Evolutionary conservation across 2,329 filamentous ascomycete species (phyloP).

Genomic region (Fusarium sp.): DNA sequence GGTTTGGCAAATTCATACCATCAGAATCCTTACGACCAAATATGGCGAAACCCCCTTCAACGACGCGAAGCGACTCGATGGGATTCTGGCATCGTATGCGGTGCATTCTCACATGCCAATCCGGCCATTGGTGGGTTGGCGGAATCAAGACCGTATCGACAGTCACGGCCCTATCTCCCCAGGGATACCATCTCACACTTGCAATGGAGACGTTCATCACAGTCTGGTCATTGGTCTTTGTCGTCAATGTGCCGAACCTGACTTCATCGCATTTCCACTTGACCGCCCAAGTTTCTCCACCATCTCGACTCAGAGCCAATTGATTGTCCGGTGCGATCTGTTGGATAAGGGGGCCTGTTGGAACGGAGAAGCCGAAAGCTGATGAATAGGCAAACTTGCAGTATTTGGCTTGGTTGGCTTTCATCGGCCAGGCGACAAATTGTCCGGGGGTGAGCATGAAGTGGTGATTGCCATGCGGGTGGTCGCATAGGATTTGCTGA

Average conservation of each 20-base stretch:
- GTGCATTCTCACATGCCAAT: slow-evolving; percentile 51
- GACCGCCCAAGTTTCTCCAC: slow-evolving; percentile 48
- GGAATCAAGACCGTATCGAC: slow-evolving; percentile 49
- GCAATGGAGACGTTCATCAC: neutral
- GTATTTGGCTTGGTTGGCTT: slow-evolving; percentile 59
- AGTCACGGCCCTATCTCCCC: slow-evolving; percentile 45
- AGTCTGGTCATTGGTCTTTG: neutral
- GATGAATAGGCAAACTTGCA: slow-evolving; percentile 64
- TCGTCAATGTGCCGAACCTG: neutral
- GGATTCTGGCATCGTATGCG: neutral
- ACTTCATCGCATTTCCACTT: slow-evolving; percentile 46
- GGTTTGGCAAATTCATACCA: slow-evolving; percentile 7
- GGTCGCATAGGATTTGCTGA: slow-evolving; percentile 60
- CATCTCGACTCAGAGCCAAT: slow-evolving; percentile 49
- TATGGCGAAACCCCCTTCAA: slow-evolving; percentile 42
- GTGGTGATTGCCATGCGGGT: slow-evolving; percentile 52
- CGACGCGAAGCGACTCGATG: slow-evolving; percentile 10
- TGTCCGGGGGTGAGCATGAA: slow-evolving; percentile 58
- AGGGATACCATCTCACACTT: slow-evolving; percentile 41
- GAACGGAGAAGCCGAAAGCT: slow-evolving; percentile 59
- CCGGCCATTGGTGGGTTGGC: slow-evolving; percentile 50
- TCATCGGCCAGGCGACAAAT: slow-evolving; percentile 54
- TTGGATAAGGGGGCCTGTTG: slow-evolving; percentile 51
- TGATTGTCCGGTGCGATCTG: slow-evolving; percentile 53
- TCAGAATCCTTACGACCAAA: slow-evolving; percentile 5